Evolutionary conservation across 352 stramenopile species (phyloP).

Genomic region (Blastocystis sp.): DNA sequence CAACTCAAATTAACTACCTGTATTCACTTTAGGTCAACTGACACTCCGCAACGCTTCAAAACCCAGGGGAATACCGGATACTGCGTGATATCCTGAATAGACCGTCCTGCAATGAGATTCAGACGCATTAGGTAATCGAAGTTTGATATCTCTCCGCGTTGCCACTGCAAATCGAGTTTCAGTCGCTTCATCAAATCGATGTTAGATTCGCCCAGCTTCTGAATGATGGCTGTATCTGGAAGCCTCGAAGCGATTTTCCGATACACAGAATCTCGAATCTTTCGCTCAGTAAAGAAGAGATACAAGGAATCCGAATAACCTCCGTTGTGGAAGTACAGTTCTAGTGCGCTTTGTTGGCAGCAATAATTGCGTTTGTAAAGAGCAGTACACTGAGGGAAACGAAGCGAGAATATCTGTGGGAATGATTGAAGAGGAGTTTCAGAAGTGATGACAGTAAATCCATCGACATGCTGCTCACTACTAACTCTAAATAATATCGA

Average conservation of each 20-base stretch:
- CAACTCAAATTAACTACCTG: background rate
- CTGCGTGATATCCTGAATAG: conserved; percentile 91
- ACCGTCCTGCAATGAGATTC: conserved; percentile 84
- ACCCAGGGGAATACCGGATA: conserved; percentile 95
- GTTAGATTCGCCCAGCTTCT: background rate
- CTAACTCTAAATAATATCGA: background rate
- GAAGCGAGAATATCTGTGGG: background rate
- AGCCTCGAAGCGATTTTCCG: background rate
- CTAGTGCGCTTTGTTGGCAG: conserved; percentile 12
- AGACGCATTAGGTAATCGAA: conserved; percentile 91
- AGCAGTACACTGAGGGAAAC: background rate
- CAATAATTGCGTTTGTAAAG: conserved; percentile 13
- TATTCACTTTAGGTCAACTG: conserved; percentile 70
- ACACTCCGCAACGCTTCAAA: conserved; percentile 82
- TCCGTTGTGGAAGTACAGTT: background rate
- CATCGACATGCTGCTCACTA: background rate
- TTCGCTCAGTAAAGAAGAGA: background rate
- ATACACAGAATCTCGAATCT: background rate
- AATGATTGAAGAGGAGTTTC: background rate
- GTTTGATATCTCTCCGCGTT: background rate
- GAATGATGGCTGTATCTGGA: background rate
- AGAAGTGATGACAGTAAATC: background rate
- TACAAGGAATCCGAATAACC: background rate
- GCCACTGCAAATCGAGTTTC: conserved; percentile 2
- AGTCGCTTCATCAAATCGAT: background rate